phyloP scores from a whole-genome alignment of 345 rosid species.

The Diplotaxis tenuifolia region DNA sequence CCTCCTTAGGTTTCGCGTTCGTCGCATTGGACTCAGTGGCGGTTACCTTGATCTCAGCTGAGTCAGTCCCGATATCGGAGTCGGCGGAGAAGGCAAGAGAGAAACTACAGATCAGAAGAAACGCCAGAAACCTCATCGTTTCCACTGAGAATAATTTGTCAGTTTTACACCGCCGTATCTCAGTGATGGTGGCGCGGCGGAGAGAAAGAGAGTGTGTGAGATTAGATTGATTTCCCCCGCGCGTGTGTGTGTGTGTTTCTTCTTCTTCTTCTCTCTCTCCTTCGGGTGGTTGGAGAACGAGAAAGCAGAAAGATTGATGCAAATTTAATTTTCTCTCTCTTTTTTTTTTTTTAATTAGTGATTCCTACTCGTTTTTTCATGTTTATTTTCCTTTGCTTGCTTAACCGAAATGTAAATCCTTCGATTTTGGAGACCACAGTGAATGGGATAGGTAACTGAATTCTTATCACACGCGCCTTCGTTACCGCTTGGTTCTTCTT shows the following conservation, averaged over 20 bases:
- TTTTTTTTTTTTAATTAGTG: not conserved
- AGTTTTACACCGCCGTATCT: constrained; percentile 26
- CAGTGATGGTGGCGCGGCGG: constrained; percentile 3
- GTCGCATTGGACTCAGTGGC: constrained; percentile 41
- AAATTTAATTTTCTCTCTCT: not conserved
- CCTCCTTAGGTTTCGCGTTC: constrained; percentile 52
- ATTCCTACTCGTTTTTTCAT: not conserved
- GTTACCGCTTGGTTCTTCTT: constrained; percentile 14
- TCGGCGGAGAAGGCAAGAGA: constrained; percentile 40
- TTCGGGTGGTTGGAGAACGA: constrained; percentile 42
- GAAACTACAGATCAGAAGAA: constrained; percentile 43
- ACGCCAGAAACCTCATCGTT: constrained; percentile 37
- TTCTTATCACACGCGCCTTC: constrained; percentile 30
- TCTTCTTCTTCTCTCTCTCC: constrained; percentile 17
- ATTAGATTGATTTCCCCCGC: constrained; percentile 12
- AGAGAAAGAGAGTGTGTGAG: constrained; percentile 2
- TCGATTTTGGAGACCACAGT: constrained; percentile 3
- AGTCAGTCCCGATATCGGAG: constrained; percentile 34
- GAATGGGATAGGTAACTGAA: constrained; percentile 2
- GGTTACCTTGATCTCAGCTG: constrained; percentile 47
- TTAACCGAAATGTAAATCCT: not conserved
- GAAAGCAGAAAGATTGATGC: constrained; percentile 30
- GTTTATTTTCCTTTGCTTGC: constrained; percentile 7
- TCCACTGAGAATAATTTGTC: not conserved
- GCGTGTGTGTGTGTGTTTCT: constrained; percentile 19